Evolutionary conservation across 768 basidiomycete species (phyloP), one percentile per base, ranked within the genome.

Genomic region (Nidularia sp.): DNA sequence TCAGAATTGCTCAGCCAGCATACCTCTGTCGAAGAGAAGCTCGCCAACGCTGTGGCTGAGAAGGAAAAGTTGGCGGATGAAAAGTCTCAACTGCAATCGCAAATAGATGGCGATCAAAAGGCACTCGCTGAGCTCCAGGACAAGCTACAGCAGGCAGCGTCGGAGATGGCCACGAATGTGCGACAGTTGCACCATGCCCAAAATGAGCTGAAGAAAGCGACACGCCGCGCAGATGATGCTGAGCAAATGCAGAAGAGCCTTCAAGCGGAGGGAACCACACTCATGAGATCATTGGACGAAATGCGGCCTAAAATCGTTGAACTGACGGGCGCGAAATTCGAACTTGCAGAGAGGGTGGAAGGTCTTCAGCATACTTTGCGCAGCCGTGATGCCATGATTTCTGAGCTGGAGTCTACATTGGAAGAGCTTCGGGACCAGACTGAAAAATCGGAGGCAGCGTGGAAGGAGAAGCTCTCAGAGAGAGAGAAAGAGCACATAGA

Each of bases 251-350:
- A 90, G 60, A 80, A 81, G 60, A 84, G 81, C 53, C 74, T 94
- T 2, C 91, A 92, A 60, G 70, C 73, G 0, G 92, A 94, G 66
- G 90, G 91, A 39, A 83, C 79, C n/a, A 77, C 74, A 49, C 76
- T 94, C 34, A 81, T 93, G 83, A 81, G 77, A 31, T 84, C 88
- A n/a, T 69, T 93, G 54, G 86, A 93, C 56, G 90, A 93, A 67
- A 86, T 93, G 83, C 80, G 87, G 32, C 81, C 88, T 39, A 93
- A 93, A 71, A 84, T 93, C 55, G 84, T 92, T 18, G 85, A 90
- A 62, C 73, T 95, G 50, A 90, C 88, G 2, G 80, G 83, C 35
- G 77, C 74, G 54, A 90, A 86, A 64, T 69, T 89, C 10, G 81
- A 88, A 54, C 75, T 90, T 6, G 73, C 76, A 43, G 88, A 93